Evolutionary conservation across 2,329 filamentous ascomycete species (phyloP).

Genomic region (Aspergillus amoenus): DNA sequence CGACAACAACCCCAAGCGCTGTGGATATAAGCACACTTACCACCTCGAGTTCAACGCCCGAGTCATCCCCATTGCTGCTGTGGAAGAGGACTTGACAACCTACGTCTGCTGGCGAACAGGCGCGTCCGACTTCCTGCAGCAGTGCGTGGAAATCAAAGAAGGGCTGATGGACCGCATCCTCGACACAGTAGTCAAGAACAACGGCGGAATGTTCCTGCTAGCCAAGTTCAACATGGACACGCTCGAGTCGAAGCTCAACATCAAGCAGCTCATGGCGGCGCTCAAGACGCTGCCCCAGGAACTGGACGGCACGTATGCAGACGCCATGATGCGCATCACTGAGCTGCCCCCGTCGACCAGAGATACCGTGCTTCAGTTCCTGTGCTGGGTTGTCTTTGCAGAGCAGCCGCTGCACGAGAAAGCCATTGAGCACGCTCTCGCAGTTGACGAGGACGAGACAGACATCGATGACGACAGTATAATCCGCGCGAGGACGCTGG

Average conservation of each 20-base stretch:
- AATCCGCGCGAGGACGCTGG: slow-evolving; percentile 4
- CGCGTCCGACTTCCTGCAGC: slow-evolving; percentile 4
- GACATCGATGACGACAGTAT: slow-evolving; percentile 11
- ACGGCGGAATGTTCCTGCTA: slow-evolving; percentile 10
- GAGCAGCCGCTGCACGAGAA: slow-evolving; percentile 1
- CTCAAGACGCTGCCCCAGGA: slow-evolving; percentile 7
- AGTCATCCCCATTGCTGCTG: slow-evolving; percentile 1
- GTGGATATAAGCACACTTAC: neutral
- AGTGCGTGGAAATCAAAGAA: slow-evolving; percentile 3
- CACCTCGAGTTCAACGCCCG: neutral
- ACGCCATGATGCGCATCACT: slow-evolving; percentile 6
- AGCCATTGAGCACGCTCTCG: slow-evolving; percentile 10
- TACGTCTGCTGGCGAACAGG: slow-evolving; percentile 7
- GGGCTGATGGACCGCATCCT: slow-evolving; percentile 3
- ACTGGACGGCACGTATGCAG: slow-evolving; percentile 8
- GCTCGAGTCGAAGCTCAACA: slow-evolving; percentile 8
- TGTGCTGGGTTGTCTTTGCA: slow-evolving; percentile 10
- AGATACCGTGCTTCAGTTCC: slow-evolving; percentile 4
- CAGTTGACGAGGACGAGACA: neutral
- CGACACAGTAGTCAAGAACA: neutral
- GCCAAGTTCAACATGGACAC: slow-evolving; percentile 15
- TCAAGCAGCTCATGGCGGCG: neutral
- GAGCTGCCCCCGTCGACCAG: neutral
- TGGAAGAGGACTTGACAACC: slow-evolving; percentile 4
- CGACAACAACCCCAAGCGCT: neutral